Evolutionary conservation across 2,329 filamentous ascomycete genomes (phyloP).

Genomic region (Dichotomopilus funicola): DNA sequence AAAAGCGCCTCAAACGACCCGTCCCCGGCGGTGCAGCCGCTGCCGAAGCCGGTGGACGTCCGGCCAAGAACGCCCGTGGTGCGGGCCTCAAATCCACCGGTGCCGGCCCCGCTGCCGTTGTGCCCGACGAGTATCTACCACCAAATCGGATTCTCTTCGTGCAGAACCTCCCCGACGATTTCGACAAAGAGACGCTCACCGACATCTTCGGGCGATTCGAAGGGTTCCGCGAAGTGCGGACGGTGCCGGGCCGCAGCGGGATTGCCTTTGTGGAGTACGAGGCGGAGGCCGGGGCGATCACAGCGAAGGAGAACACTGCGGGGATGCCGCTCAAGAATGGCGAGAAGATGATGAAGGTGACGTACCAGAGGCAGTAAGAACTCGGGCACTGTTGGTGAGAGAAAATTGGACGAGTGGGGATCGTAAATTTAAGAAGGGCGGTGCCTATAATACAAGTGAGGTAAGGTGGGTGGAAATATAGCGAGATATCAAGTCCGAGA

Average conservation of each 20-base stretch:
- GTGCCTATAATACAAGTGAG: not conserved
- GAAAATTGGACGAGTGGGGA: not conserved
- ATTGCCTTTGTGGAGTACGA: conserved; percentile 98
- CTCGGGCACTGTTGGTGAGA: not conserved
- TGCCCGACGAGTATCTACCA: conserved; percentile 96
- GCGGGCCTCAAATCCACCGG: conserved; percentile 71
- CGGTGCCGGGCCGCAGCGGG: conserved; percentile 77
- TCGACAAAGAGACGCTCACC: conserved; percentile 71
- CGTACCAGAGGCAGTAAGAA: conserved; percentile 79
- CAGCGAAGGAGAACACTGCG: conserved; percentile 86
- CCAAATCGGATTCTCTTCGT: conserved; percentile 96
- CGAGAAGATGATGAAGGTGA: conserved; percentile 80
- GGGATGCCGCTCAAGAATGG: conserved; percentile 73
- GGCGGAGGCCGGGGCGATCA: conserved; percentile 79
- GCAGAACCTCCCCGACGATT: conserved; percentile 83
- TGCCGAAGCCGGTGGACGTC: conserved; percentile 41
- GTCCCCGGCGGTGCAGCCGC: conserved; percentile 22
- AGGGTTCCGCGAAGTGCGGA: conserved; percentile 85
- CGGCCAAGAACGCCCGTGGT: conserved; percentile 63
- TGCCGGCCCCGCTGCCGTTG: conserved; percentile 59
- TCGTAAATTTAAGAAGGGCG: too few species aligned
- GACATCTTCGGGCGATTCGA: conserved; percentile 83
- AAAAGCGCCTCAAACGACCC: conserved; percentile 67
- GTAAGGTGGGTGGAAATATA: not conserved
- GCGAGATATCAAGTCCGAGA: conserved; percentile 18